phyloP scores from a whole-genome alignment of 495 filamentous ascomycete genomes.

The Xanthoparmelia taractica region DNA sequence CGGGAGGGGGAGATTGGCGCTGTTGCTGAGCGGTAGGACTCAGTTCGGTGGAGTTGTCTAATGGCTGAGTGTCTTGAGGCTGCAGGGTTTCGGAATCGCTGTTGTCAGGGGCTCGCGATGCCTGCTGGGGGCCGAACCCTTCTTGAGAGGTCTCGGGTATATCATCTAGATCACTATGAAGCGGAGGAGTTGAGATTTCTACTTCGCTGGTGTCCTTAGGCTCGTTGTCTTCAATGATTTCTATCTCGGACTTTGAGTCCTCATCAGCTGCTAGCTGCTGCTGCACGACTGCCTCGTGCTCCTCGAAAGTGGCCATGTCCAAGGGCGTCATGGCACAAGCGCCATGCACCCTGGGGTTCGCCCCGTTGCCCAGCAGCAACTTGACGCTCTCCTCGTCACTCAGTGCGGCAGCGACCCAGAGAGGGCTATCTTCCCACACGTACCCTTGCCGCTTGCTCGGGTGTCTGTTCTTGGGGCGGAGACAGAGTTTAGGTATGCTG shows the following conservation, averaged over 20 bases:
- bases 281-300: not conserved
- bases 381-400: no score
- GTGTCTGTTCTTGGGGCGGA: no score
- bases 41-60: no score
- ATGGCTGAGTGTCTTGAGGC: no score
- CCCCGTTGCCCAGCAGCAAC: no score
- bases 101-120: not conserved
- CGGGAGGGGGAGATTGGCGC: no score
- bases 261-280: not conserved
- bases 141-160: not conserved
- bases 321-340: not conserved
- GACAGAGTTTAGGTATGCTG: no score
- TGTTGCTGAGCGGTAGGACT: no score
- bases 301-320: not conserved
- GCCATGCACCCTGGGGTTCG: no score
- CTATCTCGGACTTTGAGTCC: not conserved
- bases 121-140: not conserved
- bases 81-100: not conserved
- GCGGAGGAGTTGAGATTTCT: not conserved
- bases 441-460: no score
- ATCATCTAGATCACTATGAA: not conserved
- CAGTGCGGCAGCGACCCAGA: no score
- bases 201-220: not conserved
- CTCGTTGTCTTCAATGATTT: not conserved
- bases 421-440: no score